Percentiles rank a stretch among this genome's conserved stretches.
Conservation (phyloP, 2,329 filamentous ascomycete genomes). For the Diplodia corticola region DNA sequence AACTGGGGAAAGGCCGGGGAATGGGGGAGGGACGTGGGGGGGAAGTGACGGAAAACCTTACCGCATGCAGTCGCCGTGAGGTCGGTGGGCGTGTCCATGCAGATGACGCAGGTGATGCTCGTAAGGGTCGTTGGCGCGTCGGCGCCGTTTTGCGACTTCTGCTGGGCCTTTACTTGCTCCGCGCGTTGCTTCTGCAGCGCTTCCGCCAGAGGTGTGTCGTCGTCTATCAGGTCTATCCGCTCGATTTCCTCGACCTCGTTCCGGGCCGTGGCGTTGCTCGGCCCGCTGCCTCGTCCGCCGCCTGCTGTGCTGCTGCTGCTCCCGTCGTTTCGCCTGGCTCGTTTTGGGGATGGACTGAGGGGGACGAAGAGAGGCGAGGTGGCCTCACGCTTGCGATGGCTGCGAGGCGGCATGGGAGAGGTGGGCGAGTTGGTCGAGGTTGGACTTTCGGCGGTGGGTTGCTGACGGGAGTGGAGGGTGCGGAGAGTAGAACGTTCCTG, state of each 20-base stretch:
- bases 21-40: neutral
- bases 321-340: conserved; percentile 27
- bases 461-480: neutral
- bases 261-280: conserved; percentile 11
- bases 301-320: conserved; percentile 25
- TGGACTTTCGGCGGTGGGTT: neutral
- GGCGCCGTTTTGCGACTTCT: conserved; percentile 29
- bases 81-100: conserved; percentile 62
- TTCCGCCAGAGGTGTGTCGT: conserved; percentile 43
- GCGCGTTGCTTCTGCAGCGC: conserved; percentile 55
- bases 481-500: conserved; percentile 19
- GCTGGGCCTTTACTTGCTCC: conserved; percentile 52
- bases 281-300: conserved; percentile 3
- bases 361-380: neutral
- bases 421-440: neutral
- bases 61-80: conserved; percentile 62
- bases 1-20: neutral
- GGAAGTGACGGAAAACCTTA: conserved; percentile 40
- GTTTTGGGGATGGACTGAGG: conserved; percentile 37
- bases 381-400: conserved; percentile 26
- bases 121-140: conserved; percentile 46
- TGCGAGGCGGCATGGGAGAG: neutral
- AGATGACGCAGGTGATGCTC: conserved; percentile 61
- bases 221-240: conserved; percentile 52
- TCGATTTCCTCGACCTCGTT: conserved; percentile 39